Evolutionary conservation across 331 rosid species (phyloP).

Genomic region (Quercus phellos): DNA sequence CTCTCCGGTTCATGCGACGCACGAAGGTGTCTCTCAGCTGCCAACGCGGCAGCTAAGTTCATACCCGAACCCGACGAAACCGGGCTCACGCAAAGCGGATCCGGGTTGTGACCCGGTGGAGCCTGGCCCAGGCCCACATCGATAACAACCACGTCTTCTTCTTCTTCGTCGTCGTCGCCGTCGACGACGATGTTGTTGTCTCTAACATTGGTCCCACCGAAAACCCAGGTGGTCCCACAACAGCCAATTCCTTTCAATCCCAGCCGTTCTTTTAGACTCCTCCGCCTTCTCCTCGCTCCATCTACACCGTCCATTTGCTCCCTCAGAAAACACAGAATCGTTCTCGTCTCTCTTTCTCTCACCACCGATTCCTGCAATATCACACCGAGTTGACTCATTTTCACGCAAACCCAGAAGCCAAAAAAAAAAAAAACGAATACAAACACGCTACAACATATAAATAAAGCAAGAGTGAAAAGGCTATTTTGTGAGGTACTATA

Average conservation of each 20-base stretch:
- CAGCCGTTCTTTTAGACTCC: slow-evolving; percentile 67
- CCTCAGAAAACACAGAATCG: slow-evolving; percentile 55
- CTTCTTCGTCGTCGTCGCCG: slow-evolving; percentile 28
- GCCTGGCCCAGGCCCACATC: slow-evolving; percentile 23
- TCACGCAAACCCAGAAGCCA: slow-evolving; percentile 12
- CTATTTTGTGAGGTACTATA: neutral
- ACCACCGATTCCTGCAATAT: slow-evolving; percentile 67
- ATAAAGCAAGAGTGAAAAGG: neutral
- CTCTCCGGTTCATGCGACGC: slow-evolving; percentile 32
- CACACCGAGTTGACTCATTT: slow-evolving; percentile 72
- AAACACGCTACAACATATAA: neutral
- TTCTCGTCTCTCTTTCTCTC: slow-evolving; percentile 48
- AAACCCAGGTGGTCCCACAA: slow-evolving; percentile 73
- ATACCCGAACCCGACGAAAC: slow-evolving; percentile 39
- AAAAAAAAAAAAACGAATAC: neutral
- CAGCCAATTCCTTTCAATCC: slow-evolving; percentile 70
- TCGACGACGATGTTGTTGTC: slow-evolving; percentile 6
- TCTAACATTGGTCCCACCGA: slow-evolving; percentile 27
- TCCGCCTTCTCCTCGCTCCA: slow-evolving; percentile 35
- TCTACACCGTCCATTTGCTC: slow-evolving; percentile 75
- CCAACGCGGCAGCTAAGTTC: slow-evolving; percentile 87
- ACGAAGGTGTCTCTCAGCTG: slow-evolving; percentile 72
- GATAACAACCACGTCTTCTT: neutral
- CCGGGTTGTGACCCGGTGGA: slow-evolving; percentile 18
- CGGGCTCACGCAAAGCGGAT: slow-evolving; percentile 34